Evolutionary conservation across 139 green algal species (phyloP), one percentile per base, ranked within the genome.

Genomic region (Tetraselmis striata): DNA sequence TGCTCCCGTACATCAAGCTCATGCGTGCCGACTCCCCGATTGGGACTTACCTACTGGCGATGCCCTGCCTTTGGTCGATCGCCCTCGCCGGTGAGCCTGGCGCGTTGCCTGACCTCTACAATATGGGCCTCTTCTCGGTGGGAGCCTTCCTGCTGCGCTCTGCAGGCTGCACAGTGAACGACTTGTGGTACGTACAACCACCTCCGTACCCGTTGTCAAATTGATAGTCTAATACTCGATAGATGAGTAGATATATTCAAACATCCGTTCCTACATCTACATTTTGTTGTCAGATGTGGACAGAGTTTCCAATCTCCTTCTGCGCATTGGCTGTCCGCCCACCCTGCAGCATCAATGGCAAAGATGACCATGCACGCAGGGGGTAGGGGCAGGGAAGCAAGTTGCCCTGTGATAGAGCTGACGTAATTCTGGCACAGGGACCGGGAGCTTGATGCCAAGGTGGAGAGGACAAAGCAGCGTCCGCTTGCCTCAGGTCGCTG

Each of bases 81-180:
- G 90, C 90, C 0, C 82, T 99, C 28, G 96, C 95, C 1, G 91
- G 95, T 0, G 82, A 87, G 1, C 80, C 89, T 1, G 96, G 93
- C 59, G 75, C 90, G 1, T 31, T 93, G 2, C 96, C 95, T 2
- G 95, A 98, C 86, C 23, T 86, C 0, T 58, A 81, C 1, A 79
- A 96, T 31, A 59, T 97, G 32, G 81, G 86, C 0, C 88, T 98
- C 27, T 99, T 98, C 88, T 93, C 89, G 1, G 78, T 80, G 24
- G 96, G 96, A 0, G 86, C 96, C 0, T 81, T 99, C 59, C 87
- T 98, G 32, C 88, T 98, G 79, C 84, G 95, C 0, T 92, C 94
- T 23, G 92, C 95, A 1, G 97, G 97, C 77, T 99, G 97, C 90
- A 99, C 95, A 25, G 85, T 99, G 23, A 99, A 99, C 85, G 97